phyloP scores from a whole-genome alignment of 2,329 filamentous ascomycete genomes.

The Pleurostoma richardsiae region DNA sequence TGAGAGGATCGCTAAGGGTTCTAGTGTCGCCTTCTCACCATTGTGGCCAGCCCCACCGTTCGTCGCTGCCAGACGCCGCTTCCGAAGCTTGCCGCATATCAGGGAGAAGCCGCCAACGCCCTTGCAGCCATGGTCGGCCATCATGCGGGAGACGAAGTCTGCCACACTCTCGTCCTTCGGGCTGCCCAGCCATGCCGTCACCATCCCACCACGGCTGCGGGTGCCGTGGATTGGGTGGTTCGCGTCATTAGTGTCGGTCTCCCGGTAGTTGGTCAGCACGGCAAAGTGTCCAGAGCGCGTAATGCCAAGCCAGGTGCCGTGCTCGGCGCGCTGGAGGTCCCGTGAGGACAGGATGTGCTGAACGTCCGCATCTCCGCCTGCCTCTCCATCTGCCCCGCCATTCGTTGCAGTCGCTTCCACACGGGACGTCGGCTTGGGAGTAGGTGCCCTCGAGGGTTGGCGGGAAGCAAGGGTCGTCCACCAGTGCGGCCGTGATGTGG shows the following conservation, averaged over 20 bases:
- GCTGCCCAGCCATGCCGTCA: slow-evolving; percentile 55
- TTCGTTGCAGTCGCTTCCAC: slow-evolving; percentile 1
- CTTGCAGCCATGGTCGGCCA: slow-evolving; percentile 47
- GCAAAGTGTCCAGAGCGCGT: slow-evolving; percentile 55
- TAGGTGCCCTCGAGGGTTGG: slow-evolving; percentile 4
- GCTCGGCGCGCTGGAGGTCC: slow-evolving; percentile 56
- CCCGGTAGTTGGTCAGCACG: slow-evolving; percentile 63
- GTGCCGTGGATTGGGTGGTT: slow-evolving; percentile 47
- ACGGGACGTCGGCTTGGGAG: slow-evolving; percentile 5
- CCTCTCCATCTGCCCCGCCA: slow-evolving; percentile 1
- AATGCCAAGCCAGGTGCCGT: slow-evolving; percentile 63
- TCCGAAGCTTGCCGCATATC: slow-evolving; percentile 55
- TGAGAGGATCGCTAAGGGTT: slow-evolving; percentile 56
- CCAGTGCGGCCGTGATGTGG: slow-evolving; percentile 60
- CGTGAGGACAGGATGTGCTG: slow-evolving; percentile 50
- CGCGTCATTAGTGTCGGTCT: slow-evolving; percentile 42
- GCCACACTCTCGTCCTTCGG: slow-evolving; percentile 39
- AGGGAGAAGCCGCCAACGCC: slow-evolving; percentile 64
- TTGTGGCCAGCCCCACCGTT: slow-evolving; percentile 8
- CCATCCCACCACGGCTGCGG: slow-evolving; percentile 58
- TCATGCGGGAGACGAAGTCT: slow-evolving; percentile 46
- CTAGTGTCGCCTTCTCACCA: slow-evolving; percentile 17
- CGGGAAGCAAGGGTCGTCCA: slow-evolving; percentile 39
- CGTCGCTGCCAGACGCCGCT: slow-evolving; percentile 8
- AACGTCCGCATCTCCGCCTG: slow-evolving; percentile 3